Conservation (phyloP, 768 basidiomycete species). For the Tricholoma hemisulphureum region DNA sequence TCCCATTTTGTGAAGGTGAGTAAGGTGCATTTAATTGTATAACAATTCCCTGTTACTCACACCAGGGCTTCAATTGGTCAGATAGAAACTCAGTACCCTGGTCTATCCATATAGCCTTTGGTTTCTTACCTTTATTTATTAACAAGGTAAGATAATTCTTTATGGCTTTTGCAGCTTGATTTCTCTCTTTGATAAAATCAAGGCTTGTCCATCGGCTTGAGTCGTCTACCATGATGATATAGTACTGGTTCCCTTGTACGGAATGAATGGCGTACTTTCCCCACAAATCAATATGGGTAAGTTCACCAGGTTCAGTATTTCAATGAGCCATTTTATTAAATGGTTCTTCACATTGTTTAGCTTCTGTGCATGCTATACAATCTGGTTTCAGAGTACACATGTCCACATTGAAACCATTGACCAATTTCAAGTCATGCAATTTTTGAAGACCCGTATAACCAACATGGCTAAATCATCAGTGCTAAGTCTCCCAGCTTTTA, state of each 20-base stretch:
- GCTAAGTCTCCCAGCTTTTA: conserved; percentile 2
- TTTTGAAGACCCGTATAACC: not conserved
- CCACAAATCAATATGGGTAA: too few relatives aligned
- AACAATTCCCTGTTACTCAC: conserved; percentile 8
- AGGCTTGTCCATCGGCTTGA: not conserved
- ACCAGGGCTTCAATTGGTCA: not conserved
- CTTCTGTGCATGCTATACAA: not conserved
- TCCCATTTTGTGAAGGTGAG: too few relatives aligned
- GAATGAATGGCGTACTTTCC: not conserved
- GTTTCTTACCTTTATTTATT: not conserved
- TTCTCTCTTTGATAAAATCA: not conserved
- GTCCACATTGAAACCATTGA: not conserved
- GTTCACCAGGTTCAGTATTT: conserved; percentile 2
- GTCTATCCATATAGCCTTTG: not conserved
- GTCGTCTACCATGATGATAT: conserved; percentile 2
- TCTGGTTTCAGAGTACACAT: not conserved
- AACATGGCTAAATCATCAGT: not conserved
- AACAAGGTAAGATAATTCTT: not conserved
- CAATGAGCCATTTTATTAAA: not conserved
- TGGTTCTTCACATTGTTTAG: not conserved
- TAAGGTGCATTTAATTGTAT: conserved; percentile 28
- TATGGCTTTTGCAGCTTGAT: not conserved
- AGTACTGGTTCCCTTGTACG: conserved; percentile 6
- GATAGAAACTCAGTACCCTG: conserved; percentile 19
- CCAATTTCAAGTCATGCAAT: not conserved